phyloP scores from a whole-genome alignment of 2,329 filamentous ascomycete genomes.

The Cladophialophora yegresii region DNA sequence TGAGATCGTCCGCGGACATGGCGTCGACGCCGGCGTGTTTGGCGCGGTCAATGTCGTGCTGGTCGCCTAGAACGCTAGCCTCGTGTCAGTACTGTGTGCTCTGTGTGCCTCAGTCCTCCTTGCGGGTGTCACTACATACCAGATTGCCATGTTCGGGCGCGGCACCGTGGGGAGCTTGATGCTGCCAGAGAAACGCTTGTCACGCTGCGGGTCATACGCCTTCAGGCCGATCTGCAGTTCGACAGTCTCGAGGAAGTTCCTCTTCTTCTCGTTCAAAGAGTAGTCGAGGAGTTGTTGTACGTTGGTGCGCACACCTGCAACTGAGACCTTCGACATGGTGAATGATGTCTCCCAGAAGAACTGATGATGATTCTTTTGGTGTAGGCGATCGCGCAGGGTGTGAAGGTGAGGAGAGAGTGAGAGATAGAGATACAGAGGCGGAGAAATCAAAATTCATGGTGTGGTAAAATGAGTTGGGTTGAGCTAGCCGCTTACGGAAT shows the following conservation, averaged over 20 bases:
- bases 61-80: conserved; percentile 74
- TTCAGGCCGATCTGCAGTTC: conserved; percentile 84
- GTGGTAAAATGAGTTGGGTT: background rate
- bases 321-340: conserved; percentile 61
- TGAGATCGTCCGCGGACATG: conserved; percentile 98
- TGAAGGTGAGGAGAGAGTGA: conserved; percentile 7
- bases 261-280: conserved; percentile 93
- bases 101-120: no score
- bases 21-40: conserved; percentile 98
- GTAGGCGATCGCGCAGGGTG: conserved; percentile 57
- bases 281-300: conserved; percentile 93
- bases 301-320: conserved; percentile 90
- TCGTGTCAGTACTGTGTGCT: conserved; percentile 7
- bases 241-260: conserved; percentile 95
- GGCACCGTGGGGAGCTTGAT: conserved; percentile 75
- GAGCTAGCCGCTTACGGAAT: no score
- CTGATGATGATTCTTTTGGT: conserved; percentile 68
- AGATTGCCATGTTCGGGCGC: conserved; percentile 87
- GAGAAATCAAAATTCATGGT: conserved; percentile 14
- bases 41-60: conserved; percentile 99
- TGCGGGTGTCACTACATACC: conserved; percentile 48
- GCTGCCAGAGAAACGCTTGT: conserved; percentile 99
- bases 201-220: conserved; percentile 99
- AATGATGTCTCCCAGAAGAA: conserved; percentile 83
- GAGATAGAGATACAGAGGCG: background rate